Evolutionary conservation across 2,329 filamentous ascomycete genomes (phyloP), one percentile per base, ranked within the genome.

Genomic region (Cladorrhinum sp.): DNA sequence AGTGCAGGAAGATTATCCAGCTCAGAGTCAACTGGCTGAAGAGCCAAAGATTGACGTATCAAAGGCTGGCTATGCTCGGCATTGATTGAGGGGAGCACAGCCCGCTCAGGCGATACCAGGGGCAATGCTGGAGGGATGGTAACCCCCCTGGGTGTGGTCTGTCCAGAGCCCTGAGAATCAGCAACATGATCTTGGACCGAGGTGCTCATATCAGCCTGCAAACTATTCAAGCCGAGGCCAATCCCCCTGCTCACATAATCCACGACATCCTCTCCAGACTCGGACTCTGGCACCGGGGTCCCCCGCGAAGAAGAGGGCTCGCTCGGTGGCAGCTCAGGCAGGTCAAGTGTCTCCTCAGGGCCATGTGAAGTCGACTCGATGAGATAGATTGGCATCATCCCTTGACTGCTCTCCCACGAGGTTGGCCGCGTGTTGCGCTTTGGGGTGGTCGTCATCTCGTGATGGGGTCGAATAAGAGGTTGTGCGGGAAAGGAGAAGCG

Each of bases 321-420:
- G 60, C 75, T 78, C 1, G 74, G 80, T 5, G 77, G 78, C 13
- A 86, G 74, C 25, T 79, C 80, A 6, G 85, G 83, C 1, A 85
- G 72, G 2, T 76, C 69, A 48, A 79, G 70, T 24, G 73, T 65
- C 22, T 70, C 68, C 16, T 73, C 69, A 41, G 41, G 59, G 29
- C 60, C 51, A 8, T 68, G 63, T 13, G 65, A 64, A 20, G 53
- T 62, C 3, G 69, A 64, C 72, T 96, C 90, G 6, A 96, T 85
- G 22, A 96, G 85, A 74, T 90, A 93, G 8, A 97, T 77, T 0
- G 93, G 93, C 66, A 90, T 87, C 68, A 93, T 88, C 70, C 95
- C 91, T 58, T 83, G 83, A 18, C 81, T 81, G 64, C 76, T 84
- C 50, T 86, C 85, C 85, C 85, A 87, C 0, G 84, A 87, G 12